Percentiles rank a stretch among this genome's conserved stretches.
Conservation (phyloP, 2,329 filamentous ascomycete genomes). For the Cladosporium sp. region DNA sequence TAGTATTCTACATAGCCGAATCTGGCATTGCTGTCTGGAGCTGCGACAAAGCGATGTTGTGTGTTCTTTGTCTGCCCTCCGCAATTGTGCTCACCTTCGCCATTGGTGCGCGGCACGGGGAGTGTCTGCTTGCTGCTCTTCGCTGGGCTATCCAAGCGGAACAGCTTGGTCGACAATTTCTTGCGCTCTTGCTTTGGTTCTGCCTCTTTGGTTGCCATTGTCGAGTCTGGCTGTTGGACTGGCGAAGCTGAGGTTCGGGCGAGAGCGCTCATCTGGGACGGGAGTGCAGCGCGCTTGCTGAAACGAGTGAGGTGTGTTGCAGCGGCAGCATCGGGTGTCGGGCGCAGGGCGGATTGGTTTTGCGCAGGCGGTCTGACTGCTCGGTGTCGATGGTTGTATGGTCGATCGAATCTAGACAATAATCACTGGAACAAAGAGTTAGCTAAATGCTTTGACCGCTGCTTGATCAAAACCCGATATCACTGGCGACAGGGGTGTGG, state of each 20-base stretch:
- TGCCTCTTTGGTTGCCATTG: constrained; percentile 7
- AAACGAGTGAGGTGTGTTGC: constrained; percentile 10
- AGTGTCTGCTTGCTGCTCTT: constrained; percentile 7
- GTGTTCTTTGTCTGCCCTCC: constrained; percentile 7
- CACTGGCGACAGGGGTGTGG: background rate
- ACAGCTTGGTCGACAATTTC: constrained; percentile 15
- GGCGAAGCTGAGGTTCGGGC: constrained; percentile 16
- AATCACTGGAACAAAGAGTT: background rate
- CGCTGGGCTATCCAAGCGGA: constrained; percentile 14
- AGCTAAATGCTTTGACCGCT: constrained; percentile 1
- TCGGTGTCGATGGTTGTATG: background rate
- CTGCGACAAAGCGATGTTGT: constrained; percentile 1
- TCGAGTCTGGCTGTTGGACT: constrained; percentile 3
- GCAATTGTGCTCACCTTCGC: constrained; percentile 16
- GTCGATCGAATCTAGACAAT: background rate
- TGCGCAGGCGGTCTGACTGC: background rate
- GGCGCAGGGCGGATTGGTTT: background rate
- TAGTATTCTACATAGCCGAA: constrained; percentile 5
- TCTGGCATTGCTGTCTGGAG: background rate
- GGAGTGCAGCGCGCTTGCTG: constrained; percentile 15
- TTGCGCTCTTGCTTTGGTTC: constrained; percentile 7
- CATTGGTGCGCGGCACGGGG: constrained; percentile 9
- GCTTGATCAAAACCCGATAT: background rate
- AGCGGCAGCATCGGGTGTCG: constrained; percentile 8
- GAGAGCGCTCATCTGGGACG: constrained; percentile 7